Percentiles rank a stretch among this genome's conserved stretches.
phyloP scores from a whole-genome alignment of 176 grass and related monocot genomes.

The bread wheat (Triticum aestivum) region DNA sequence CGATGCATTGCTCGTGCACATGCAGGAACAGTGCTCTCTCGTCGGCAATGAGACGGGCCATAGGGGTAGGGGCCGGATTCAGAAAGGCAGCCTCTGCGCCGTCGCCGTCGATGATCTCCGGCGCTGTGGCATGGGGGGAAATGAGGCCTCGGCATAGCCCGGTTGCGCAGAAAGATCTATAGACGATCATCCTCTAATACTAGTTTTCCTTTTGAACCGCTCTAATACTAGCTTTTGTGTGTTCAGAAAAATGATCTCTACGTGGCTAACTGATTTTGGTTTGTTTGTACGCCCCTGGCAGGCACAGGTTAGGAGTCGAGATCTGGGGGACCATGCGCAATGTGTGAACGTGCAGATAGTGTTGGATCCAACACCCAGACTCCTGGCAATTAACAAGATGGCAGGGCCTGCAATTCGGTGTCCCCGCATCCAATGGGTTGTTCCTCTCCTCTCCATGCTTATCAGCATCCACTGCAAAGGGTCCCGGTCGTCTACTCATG shows the following conservation, averaged over 20 bases:
- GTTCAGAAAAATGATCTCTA: not conserved
- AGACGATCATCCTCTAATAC: not conserved
- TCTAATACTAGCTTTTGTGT: not conserved
- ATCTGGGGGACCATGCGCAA: conserved; percentile 26
- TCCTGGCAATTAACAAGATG: conserved; percentile 32
- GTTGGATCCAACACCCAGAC: conserved; percentile 46
- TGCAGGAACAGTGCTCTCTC: conserved; percentile 36
- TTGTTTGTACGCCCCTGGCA: conserved; percentile 21
- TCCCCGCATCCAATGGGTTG: conserved; percentile 31
- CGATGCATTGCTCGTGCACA: conserved; percentile 18
- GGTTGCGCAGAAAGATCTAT: conserved; percentile 4
- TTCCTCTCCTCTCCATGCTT: conserved; percentile 10
- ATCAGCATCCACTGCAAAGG: conserved; percentile 50
- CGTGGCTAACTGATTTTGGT: not conserved
- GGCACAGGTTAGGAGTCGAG: conserved; percentile 22
- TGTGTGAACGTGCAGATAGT: conserved; percentile 34
- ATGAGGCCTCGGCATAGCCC: not conserved
- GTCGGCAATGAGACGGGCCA: not conserved
- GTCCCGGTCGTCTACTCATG: conserved; percentile 21
- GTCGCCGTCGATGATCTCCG: not conserved
- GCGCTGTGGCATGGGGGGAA: not conserved
- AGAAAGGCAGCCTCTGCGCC: not conserved
- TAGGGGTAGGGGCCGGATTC: not conserved
- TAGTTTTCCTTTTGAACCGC: too few relatives aligned
- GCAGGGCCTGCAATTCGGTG: not conserved